Percentiles rank a stretch among this genome's conserved stretches.
Conservation (phyloP, 2,329 filamentous ascomycete genomes). For the Verticillium dahliae region DNA sequence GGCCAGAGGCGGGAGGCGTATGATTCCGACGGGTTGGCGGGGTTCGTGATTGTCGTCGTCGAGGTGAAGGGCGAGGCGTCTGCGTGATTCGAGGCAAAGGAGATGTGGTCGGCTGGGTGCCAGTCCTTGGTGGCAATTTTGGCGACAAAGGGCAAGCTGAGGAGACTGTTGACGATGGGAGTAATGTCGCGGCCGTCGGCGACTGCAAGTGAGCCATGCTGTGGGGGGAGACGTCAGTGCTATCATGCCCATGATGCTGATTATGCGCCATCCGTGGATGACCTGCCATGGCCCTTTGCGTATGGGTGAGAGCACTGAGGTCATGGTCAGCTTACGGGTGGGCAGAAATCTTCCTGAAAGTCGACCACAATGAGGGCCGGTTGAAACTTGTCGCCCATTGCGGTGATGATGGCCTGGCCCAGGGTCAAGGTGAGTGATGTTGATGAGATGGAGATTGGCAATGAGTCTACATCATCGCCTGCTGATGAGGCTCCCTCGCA, state of each 20-base stretch:
- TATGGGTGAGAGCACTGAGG: background rate
- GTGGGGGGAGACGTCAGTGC: constrained; percentile 12
- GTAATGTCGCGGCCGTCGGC: constrained; percentile 63
- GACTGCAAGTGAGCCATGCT: constrained; percentile 87
- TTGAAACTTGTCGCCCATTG: constrained; percentile 23
- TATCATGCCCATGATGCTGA: constrained; percentile 2
- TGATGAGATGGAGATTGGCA: background rate
- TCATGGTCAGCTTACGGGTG: constrained; percentile 57
- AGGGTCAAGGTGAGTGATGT: background rate
- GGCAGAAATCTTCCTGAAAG: constrained; percentile 92
- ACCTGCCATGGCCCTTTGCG: too few relatives aligned
- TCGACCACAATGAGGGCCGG: constrained; percentile 69
- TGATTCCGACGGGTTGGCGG: constrained; percentile 52
- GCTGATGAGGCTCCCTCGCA: background rate
- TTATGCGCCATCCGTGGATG: background rate
- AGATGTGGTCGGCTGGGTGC: constrained; percentile 78
- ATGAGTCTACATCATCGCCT: background rate
- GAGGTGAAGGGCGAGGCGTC: constrained; percentile 63
- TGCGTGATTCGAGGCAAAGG: constrained; percentile 77
- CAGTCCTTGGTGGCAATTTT: constrained; percentile 89
- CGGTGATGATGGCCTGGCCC: background rate
- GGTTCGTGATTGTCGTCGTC: constrained; percentile 58
- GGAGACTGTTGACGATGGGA: constrained; percentile 65
- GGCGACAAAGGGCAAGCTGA: constrained; percentile 62
- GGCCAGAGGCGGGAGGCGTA: constrained; percentile 78